Evolutionary conservation across 2,329 filamentous ascomycete genomes (phyloP).

Genomic region (Lecanicillium sp.): DNA sequence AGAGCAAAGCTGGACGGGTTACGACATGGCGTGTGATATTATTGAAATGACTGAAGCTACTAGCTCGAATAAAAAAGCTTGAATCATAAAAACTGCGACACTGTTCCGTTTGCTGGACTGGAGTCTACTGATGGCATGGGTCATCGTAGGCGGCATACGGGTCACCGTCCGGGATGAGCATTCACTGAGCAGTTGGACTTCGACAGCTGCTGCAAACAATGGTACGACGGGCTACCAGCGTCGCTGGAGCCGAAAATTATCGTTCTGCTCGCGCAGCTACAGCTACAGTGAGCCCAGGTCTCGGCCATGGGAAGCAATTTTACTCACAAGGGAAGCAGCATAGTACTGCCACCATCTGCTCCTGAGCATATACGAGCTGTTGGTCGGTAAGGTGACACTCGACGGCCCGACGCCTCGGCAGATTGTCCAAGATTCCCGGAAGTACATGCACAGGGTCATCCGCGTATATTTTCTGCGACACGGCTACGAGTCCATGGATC

Average conservation of each 20-base stretch:
- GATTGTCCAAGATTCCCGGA: neutral
- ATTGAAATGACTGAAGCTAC: neutral
- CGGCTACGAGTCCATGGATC: constrained; percentile 1
- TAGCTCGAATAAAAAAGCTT: neutral
- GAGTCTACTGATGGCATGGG: too few relatives aligned
- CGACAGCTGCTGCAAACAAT: neutral
- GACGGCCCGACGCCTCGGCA: neutral
- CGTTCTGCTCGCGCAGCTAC: neutral
- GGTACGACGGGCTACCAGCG: neutral
- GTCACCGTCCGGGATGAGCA: neutral
- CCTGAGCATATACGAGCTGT: neutral
- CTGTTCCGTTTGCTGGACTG: neutral
- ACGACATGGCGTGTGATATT: neutral
- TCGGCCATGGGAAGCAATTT: neutral
- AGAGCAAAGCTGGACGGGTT: neutral
- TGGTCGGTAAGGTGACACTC: neutral
- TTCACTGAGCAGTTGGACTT: neutral
- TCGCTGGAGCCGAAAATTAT: neutral
- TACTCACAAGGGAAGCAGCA: neutral
- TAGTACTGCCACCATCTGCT: neutral
- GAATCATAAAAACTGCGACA: neutral
- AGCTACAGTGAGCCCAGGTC: neutral
- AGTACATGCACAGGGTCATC: neutral
- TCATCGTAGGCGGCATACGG: neutral
- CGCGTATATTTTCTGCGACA: constrained; percentile 2